Percentiles rank a stretch among this genome's conserved stretches.
These are phyloP conservation scores for Gymnopilus dilepis DNA, from an alignment of 768 basidiomycete species.

Conservation along the genomic window DNA sequence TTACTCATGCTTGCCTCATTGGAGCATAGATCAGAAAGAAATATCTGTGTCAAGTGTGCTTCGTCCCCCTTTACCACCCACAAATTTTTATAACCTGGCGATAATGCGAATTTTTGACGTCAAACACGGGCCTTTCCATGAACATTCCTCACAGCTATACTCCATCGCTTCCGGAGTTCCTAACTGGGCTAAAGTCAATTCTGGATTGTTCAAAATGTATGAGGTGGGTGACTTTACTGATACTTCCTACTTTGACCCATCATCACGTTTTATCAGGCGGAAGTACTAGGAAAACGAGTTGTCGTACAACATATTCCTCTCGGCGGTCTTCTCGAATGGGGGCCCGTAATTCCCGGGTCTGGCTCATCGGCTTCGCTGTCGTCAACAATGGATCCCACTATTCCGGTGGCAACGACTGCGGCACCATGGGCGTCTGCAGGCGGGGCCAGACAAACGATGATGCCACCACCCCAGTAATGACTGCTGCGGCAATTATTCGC, in stretches of 20 bases:
- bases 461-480: slow-evolving; percentile 4
- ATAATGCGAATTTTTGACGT: slow-evolving; percentile 81
- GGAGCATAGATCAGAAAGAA: slow-evolving; percentile 57
- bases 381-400: not conserved
- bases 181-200: slow-evolving; percentile 91
- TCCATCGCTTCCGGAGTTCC: slow-evolving; percentile 87
- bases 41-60: slow-evolving; percentile 73
- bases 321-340: slow-evolving; percentile 82
- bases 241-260: not conserved
- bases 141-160: slow-evolving; percentile 90
- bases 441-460: not conserved
- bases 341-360: slow-evolving; percentile 12
- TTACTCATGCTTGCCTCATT: slow-evolving; percentile 14
- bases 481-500: not conserved
- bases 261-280: slow-evolving; percentile 53
- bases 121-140: slow-evolving; percentile 88
- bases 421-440: slow-evolving; percentile 12
- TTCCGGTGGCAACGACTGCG: slow-evolving; percentile 1
- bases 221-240: slow-evolving; percentile 53
- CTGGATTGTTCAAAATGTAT: slow-evolving; percentile 95
- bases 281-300: slow-evolving; percentile 93
- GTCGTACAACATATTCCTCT: slow-evolving; percentile 94
- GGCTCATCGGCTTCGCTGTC: not conserved
- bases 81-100: slow-evolving; percentile 83
- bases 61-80: slow-evolving; percentile 56